Base-by-base conservation (phyloP, 2,329 filamentous ascomycete species). In the Purpureocillium lavendulum region DNA sequence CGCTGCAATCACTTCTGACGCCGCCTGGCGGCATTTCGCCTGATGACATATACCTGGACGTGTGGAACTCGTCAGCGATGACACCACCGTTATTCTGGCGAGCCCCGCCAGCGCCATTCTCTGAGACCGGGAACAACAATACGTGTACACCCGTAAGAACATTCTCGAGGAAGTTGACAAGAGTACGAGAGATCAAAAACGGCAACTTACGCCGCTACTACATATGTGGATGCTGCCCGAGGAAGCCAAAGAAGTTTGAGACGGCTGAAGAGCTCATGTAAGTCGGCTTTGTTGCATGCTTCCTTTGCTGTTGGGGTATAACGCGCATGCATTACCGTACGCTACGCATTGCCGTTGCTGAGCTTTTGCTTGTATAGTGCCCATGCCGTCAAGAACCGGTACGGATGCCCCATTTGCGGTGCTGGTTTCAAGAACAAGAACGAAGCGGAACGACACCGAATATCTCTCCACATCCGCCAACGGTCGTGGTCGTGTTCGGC, bases 341-440 rank as follows among this genome's bases (percentile, higher is more conserved):
- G n/a, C n/a, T n/a, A n/a, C n/a, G n/a, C n/a, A n/a, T n/a, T n/a
- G n/a, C n/a, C n/a, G n/a, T n/a, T n/a, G n/a, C n/a, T n/a, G n/a
- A n/a, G n/a, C n/a, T n/a, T n/a, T n/a, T 26, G 21, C 14, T 31
- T 39, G 38, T 39, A 14, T 55, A 96, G 90, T 47, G 69, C 82
- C 33, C 90, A 97, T 59, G 87, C 92, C 62, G 81, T 87, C 56
- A 90, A 97, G 62, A 97, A 97, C 62, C 90, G 96, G 62, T 97
- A 96, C 60, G 86, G 86, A 46, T 97, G 90, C 61, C 75, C 80
- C 21, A 97, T 87, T 59, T 97, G 90, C 60, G 84, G 84, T 32
- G 96, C 96, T 58, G 80, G 90, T 10, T 97, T 97, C 70, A 97
- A 97, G 65, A 97, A 97, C 67, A 97, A 97, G 66, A 97, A 97